Conservation (phyloP, 1,284 basidiomycete species). For the Trichosporon sp. region DNA sequence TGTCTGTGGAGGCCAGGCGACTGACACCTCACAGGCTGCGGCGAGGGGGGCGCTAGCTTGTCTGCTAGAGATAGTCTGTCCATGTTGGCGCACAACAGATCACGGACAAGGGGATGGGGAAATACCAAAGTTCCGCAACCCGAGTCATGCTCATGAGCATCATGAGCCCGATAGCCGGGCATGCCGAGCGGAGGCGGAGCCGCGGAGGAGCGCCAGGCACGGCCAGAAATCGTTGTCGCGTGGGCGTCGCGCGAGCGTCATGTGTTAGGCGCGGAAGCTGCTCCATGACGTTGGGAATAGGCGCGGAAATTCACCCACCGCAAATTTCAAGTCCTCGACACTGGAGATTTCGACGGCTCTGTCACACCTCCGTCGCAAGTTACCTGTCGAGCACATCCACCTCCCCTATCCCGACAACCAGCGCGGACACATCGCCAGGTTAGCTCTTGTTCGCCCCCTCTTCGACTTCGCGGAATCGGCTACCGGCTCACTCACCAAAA, state of each 20-base stretch:
- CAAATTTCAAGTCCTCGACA: conserved; percentile 4
- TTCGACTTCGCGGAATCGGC: not conserved
- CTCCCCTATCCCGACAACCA: not conserved
- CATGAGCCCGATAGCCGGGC: not conserved
- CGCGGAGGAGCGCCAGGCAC: not conserved
- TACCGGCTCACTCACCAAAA: conserved; percentile 11
- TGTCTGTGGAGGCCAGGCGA: not conserved
- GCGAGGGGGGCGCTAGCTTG: not conserved
- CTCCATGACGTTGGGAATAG: not conserved
- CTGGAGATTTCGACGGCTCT: conserved; percentile 5
- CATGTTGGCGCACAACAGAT: not conserved
- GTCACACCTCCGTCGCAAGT: conserved; percentile 2
- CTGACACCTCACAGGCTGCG: not conserved
- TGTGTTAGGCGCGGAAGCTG: not conserved
- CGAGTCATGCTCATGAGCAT: not conserved
- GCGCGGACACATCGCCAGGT: conserved; percentile 2
- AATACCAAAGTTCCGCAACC: not conserved
- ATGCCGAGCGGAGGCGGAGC: not conserved
- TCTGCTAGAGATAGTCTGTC: not conserved
- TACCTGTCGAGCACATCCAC: not conserved
- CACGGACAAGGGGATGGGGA: not conserved
- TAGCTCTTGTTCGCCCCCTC: conserved; percentile 1
- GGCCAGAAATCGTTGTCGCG: not conserved
- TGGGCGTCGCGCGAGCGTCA: not conserved
- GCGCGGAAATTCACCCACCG: not conserved